Conservation (phyloP, 495 filamentous ascomycete species). For the Echria macrotheca region DNA sequence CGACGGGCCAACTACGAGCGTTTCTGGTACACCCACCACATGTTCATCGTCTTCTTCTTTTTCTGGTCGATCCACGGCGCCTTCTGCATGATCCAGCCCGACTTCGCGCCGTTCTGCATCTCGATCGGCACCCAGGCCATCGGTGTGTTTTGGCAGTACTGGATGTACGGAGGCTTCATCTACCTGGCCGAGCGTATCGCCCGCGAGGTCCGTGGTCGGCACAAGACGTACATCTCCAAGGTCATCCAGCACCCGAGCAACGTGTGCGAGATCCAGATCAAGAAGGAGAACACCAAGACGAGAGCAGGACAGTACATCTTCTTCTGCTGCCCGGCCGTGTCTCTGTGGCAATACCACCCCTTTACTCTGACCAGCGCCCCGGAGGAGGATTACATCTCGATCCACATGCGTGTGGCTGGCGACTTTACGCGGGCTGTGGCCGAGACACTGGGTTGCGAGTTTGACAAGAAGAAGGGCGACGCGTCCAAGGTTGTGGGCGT, state of each 20-base stretch:
- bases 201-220: constrained; percentile 63
- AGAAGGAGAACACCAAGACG: constrained; percentile 74
- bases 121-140: constrained; percentile 53
- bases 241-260: constrained; percentile 80
- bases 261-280: constrained; percentile 80
- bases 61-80: constrained; percentile 77
- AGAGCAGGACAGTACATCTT: constrained; percentile 78
- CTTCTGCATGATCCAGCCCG: constrained; percentile 77
- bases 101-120: constrained; percentile 64
- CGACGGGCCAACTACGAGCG: constrained; percentile 68
- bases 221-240: constrained; percentile 75
- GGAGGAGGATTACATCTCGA: constrained; percentile 77
- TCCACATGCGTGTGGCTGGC: constrained; percentile 67
- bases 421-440: constrained; percentile 64
- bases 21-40: constrained; percentile 76
- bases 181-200: constrained; percentile 67
- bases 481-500: constrained; percentile 60
- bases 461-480: constrained; percentile 52
- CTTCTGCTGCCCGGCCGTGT: constrained; percentile 74
- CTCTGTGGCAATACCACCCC: constrained; percentile 73
- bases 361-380: constrained; percentile 75
- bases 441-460: constrained; percentile 62
- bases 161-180: constrained; percentile 67
- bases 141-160: constrained; percentile 77
- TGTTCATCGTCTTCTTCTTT: constrained; percentile 74